Base-by-base conservation (phyloP, 169 alveolate species). In the Babesia bigemina region DNA sequence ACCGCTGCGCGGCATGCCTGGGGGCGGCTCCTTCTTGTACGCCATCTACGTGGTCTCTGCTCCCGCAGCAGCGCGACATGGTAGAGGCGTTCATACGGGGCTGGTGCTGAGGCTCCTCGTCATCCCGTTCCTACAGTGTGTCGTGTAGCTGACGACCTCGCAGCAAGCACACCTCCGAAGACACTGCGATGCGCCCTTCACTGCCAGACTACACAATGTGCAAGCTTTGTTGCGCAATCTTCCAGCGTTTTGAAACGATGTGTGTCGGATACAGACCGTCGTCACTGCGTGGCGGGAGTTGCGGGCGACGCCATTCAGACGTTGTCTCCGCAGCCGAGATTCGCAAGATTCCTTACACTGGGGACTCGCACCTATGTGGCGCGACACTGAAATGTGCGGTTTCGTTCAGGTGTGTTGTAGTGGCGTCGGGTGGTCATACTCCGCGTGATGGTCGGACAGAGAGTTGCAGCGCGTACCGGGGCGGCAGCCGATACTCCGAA, bases 341-440 rank as follows among this genome's bases (percentile, higher is more conserved):
- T 33, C 39, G 6, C 39, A 33, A 6, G 39, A 33, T 33, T 33
- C 65, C 49, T 19, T 17, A 56, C 10, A 6, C 28, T 12, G 8
- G 28, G 36, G n/a, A 12, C 28, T 13, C 1, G 63, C 26, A 56
- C 36, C 63, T 33, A 17, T 2, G 39, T 33, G 39, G 39, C 39
- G 39, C 39, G 2, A 6, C 39, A 6, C 39, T 33, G 39, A 33
- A 33, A 33, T 33, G 39, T 33, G 39, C 39, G 39, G 42, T 9
- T 58, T 58, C 65, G 1, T 2, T 22, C 21, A 21, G n/a, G 29
- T 26, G 65, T 26, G 65, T 58, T 24, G 19, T 9, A 33, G 65
- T 58, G 65, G 65, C 65, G 65, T 26, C 39, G 65, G 48, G 42
- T 58, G 45, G 45, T 22, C 28, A 21, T 47, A 10, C 22, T 1